Percentiles rank a stretch among this genome's conserved stretches.
These are phyloP conservation scores for Vigna nakashimae DNA, from an alignment of 306 rosid species.

Conservation along the genomic window DNA sequence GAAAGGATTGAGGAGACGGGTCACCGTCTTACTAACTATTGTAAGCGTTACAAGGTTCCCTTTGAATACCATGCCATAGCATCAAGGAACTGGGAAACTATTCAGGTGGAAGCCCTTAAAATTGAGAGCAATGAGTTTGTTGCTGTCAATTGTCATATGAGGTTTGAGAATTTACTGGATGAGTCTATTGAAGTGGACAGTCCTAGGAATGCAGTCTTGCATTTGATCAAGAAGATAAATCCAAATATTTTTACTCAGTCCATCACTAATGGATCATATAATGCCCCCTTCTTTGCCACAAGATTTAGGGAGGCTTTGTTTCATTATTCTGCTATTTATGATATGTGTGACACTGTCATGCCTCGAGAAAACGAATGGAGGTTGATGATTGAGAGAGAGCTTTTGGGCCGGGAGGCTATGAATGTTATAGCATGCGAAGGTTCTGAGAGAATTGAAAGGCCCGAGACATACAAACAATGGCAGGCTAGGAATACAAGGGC, in stretches of 20 bases:
- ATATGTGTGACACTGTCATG: constrained; percentile 55
- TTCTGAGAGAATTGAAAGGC: constrained; percentile 74
- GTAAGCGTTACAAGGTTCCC: constrained; percentile 72
- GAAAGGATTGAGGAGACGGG: constrained; percentile 73
- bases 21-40: constrained; percentile 67
- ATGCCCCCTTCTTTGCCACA: constrained; percentile 75
- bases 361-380: constrained; percentile 59
- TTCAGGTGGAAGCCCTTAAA: constrained; percentile 61
- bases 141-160: constrained; percentile 61
- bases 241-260: constrained; percentile 68
- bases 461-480: constrained; percentile 80
- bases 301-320: constrained; percentile 80
- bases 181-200: constrained; percentile 67
- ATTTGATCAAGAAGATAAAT: constrained; percentile 70
- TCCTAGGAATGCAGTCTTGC: constrained; percentile 68
- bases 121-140: constrained; percentile 56
- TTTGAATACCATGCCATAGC: constrained; percentile 67
- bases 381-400: constrained; percentile 64
- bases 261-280: constrained; percentile 64
- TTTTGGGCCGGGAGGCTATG: constrained; percentile 65
- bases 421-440: constrained; percentile 87
- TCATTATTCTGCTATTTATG: constrained; percentile 71
- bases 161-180: constrained; percentile 64
- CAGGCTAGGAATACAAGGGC: constrained; percentile 66
- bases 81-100: constrained; percentile 68